phyloP scores from a whole-genome alignment of 352 stramenopile genomes.

The Pythium guiyangense region DNA sequence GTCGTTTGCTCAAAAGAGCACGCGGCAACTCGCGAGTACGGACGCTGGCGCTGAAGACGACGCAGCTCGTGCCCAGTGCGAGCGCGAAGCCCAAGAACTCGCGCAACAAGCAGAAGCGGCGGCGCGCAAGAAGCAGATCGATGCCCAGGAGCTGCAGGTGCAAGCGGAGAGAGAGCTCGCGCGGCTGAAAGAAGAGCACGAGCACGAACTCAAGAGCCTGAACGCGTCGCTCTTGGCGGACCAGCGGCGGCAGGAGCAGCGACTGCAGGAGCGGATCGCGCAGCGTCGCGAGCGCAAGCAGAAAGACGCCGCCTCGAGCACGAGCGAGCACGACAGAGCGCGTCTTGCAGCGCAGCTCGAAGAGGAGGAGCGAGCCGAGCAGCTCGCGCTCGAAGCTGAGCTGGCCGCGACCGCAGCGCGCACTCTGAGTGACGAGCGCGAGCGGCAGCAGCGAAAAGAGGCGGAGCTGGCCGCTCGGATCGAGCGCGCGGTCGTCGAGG shows the following conservation, averaged over 20 bases:
- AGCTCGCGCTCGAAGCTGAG: conserved; percentile 22
- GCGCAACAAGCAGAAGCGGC: conserved; percentile 14
- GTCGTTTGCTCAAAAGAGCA: conserved; percentile 46
- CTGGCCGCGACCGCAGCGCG: conserved; percentile 25
- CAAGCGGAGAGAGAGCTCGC: conserved; percentile 47
- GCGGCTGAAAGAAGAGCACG: conserved; percentile 53
- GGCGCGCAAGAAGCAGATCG: conserved; percentile 29
- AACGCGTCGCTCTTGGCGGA: conserved; percentile 43
- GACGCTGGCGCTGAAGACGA: conserved; percentile 8
- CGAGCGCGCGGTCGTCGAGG: conserved; percentile 28
- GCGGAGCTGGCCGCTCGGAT: conserved; percentile 33
- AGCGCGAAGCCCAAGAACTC: conserved; percentile 29
- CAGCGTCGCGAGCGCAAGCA: conserved; percentile 44
- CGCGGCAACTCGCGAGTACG: conserved; percentile 13
- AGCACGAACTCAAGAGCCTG: conserved; percentile 41
- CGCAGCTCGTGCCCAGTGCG: conserved; percentile 26
- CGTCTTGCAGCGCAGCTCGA: conserved; percentile 21
- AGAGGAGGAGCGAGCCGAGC: conserved; percentile 27
- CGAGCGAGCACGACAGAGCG: conserved; percentile 19
- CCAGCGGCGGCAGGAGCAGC: conserved; percentile 57
- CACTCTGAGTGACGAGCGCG: conserved; percentile 48
- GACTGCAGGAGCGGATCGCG: conserved; percentile 59
- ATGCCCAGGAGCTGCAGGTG: conserved; percentile 33
- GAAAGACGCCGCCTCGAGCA: conserved; percentile 16
- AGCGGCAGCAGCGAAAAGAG: conserved; percentile 46